Percentiles rank a stretch among this genome's conserved stretches.
Conservation (phyloP, 768 basidiomycete genomes). For the Porphyrellus cyaneotinctus region DNA sequence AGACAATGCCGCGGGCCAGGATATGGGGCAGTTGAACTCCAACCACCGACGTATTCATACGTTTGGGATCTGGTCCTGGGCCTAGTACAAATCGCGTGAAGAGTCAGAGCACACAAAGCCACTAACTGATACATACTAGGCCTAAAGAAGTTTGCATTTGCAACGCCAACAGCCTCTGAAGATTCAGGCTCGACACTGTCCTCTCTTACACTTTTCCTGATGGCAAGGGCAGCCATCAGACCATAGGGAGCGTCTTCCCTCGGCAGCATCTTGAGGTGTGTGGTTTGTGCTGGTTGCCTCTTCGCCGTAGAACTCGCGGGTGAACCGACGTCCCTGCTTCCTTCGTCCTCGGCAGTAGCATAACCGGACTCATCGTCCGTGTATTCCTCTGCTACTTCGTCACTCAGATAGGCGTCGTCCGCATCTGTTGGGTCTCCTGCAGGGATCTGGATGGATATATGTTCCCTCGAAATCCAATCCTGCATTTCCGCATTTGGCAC, state of each 20-base stretch:
- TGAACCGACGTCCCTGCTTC: constrained; percentile 27
- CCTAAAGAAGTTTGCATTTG: constrained; percentile 64
- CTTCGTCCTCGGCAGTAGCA: constrained; percentile 20
- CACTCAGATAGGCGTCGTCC: constrained; percentile 34
- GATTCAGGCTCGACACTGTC: constrained; percentile 42
- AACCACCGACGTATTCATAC: constrained; percentile 34
- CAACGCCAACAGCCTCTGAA: constrained; percentile 58
- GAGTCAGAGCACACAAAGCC: neutral
- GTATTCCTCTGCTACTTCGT: constrained; percentile 32
- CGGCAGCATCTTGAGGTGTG: constrained; percentile 52
- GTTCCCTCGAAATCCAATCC: constrained; percentile 75
- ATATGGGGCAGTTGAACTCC: constrained; percentile 61
- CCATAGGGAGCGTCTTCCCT: constrained; percentile 65
- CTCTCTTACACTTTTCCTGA: constrained; percentile 42
- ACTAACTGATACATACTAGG: constrained; percentile 42
- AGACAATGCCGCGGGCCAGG: constrained; percentile 58
- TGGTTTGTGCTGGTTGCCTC: constrained; percentile 38
- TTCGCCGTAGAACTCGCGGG: constrained; percentile 34
- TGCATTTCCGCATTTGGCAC: constrained; percentile 54
- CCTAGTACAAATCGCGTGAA: constrained; percentile 28
- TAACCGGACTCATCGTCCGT: constrained; percentile 37
- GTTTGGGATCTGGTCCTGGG: constrained; percentile 39
- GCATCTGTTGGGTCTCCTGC: constrained; percentile 56
- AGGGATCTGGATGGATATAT: constrained; percentile 62
- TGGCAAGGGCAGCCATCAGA: constrained; percentile 63